Evolutionary conservation across 2,329 filamentous ascomycete species (phyloP).

Genomic region (Pseudogymnoascus sp.): DNA sequence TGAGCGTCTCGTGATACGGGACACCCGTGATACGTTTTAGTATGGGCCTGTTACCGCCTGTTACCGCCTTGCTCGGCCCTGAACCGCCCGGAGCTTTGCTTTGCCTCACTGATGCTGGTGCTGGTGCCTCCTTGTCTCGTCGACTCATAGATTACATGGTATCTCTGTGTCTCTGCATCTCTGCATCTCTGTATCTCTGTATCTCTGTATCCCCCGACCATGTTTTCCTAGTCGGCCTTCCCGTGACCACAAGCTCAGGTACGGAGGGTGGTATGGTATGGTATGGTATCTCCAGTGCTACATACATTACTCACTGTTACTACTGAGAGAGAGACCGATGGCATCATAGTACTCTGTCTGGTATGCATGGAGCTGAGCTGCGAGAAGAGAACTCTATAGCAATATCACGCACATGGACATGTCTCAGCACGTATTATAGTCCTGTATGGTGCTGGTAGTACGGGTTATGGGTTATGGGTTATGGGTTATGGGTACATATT

Average conservation of each 20-base stretch:
- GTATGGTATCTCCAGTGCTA: too few relatives aligned
- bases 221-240: not conserved
- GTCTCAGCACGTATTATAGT: slow-evolving; percentile 4
- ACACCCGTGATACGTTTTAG: not conserved
- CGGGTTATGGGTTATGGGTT: not conserved
- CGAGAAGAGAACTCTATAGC: too few relatives aligned
- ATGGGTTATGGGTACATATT: not conserved
- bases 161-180: not conserved
- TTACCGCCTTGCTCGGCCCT: not conserved
- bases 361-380: too few relatives aligned
- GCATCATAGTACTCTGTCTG: too few relatives aligned
- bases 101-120: not conserved
- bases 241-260: not conserved
- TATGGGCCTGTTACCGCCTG: not conserved
- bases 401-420: not conserved
- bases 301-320: not conserved
- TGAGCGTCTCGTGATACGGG: slow-evolving; percentile 3
- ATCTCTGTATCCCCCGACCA: too few relatives aligned
- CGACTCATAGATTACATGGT: not conserved
- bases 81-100: not conserved
- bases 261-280: not conserved
- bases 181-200: not conserved
- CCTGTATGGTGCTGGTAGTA: not conserved
- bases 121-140: not conserved
- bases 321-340: not conserved